These are phyloP conservation scores for Stromatinia cepivora DNA, from an alignment of 2,329 filamentous ascomycete species.

Conservation along the genomic window DNA sequence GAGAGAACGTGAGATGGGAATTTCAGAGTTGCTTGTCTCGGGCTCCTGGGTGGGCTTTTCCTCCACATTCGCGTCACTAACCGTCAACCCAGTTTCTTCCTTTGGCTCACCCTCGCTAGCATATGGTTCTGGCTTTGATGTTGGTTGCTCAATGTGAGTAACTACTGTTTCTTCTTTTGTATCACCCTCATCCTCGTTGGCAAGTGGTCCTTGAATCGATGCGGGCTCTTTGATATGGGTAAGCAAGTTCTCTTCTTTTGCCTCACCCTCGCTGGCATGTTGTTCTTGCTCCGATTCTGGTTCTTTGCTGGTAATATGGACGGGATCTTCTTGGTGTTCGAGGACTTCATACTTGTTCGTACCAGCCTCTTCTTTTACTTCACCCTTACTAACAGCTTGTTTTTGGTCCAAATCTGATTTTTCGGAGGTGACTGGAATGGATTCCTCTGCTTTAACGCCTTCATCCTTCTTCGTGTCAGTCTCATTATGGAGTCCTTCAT, in stretches of 20 bases:
- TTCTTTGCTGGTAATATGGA: neutral
- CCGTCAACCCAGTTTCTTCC: neutral
- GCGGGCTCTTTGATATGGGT: neutral
- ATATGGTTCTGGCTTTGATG: slow-evolving; percentile 1
- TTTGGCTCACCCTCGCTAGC: neutral
- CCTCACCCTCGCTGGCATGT: neutral
- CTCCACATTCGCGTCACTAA: neutral
- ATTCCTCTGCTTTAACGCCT: neutral
- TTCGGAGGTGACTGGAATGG: neutral
- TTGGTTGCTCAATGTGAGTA: neutral
- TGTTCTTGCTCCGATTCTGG: neutral
- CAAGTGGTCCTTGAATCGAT: neutral
- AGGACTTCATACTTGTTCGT: neutral
- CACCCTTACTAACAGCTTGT: neutral
- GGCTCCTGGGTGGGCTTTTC: neutral
- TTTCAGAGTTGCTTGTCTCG: neutral
- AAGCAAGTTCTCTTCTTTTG: neutral
- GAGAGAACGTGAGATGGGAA: neutral
- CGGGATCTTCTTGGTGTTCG: neutral
- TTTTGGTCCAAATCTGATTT: neutral
- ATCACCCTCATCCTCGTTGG: neutral
- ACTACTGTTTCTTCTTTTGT: neutral
- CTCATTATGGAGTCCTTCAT: neutral
- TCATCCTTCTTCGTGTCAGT: neutral
- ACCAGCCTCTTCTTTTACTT: neutral